Evolutionary conservation across 1,284 basidiomycete genomes (phyloP), one percentile per base, ranked within the genome.

Genomic region (Leccinum ponderosum): DNA sequence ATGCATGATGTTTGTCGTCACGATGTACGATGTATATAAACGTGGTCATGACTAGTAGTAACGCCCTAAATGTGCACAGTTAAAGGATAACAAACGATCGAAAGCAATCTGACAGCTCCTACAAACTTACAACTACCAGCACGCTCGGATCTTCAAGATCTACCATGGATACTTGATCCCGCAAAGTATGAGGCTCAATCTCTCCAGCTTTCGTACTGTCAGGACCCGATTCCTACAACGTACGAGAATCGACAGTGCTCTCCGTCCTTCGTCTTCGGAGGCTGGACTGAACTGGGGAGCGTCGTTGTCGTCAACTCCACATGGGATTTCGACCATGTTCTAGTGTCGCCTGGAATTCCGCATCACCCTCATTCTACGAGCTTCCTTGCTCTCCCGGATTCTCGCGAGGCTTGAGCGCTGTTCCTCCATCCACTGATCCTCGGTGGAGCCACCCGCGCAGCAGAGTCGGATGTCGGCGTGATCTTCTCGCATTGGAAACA

Each of bases 391-490:
- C 25, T 25, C 25, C 25, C 6, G 25, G 1, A 25, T 25, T 25
- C 25, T 25, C 25, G 25, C 25, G 25, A 25, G 25, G 25, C 25
- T 25, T 5, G 6, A 25, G 25, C 25, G 17, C 17, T 17, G 25
- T 25, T 73, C 73, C 25, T 75, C 76, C 79, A 81, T 81, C 83
- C 81, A 81, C 48, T 68, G 66, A 0, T 77, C 75, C 48, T 80
- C 1, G 75, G 69, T 61, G 68, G 63, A 2, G 56, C 12, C 17
- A 44, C 6, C 37, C 59, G 66, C 35, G 56, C 47, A 47, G 53
- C 15, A 29, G 52, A 53, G 31, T 64, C 66, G 3, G 27, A 3
- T 9, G 56, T 42, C 7, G 63, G 53, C 1, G 51, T 57, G 11
- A 61, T 29, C 44, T 66, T 72, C 51, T 75, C 72, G 7, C 65